Base-by-base conservation (phyloP, 768 basidiomycete genomes). In the Phaeotremella skinneri region DNA sequence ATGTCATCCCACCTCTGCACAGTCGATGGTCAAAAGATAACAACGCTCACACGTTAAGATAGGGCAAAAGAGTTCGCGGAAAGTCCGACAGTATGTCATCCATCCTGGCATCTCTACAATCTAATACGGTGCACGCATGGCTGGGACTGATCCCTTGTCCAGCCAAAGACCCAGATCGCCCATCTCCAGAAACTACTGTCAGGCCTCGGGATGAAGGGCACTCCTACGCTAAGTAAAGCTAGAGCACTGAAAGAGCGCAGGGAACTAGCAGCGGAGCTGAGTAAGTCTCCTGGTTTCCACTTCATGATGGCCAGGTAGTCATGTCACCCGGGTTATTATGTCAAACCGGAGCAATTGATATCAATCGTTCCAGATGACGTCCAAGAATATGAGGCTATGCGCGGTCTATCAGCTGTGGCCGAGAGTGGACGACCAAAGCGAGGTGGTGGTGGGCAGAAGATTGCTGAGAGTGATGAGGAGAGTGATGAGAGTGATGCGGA, bases 171-270 rank as follows among this genome's bases (percentile, higher is more conserved):
- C 9, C 74, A 75, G 53, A 66, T 67, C 16, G 14, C 42, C 14
- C 55, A 61, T 42, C 45, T 76, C 2, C 47, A 64, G 21, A 13
- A 48, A 5, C 49, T 73, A 2, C 49, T 76, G 16, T 29, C 49
- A 2, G 62, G 32, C 27, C 58, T 91, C 29, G 90, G 90, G 0
- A 93, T 92, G 89, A 83, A 80, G 0, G 88, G 88, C 0, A 82
- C 86, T 23, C 79, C 85, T 69, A 91, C 84, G 60, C 67, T 90
- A 68, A 90, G 89, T 53, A 87, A 92, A 77, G 91, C 91, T 3
- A 88, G 84, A 66, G 78, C 80, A 2, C 87, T 93, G 66, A 87
- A 82, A 60, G 83, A 80, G 73, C 83, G 83, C 69, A 80, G 90
- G 45, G 92, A 92, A 72, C 73, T 90, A 4, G 86, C 83, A 23